phyloP scores from a whole-genome alignment of 2,329 filamentous ascomycete genomes.

The Huntiella decipiens region DNA sequence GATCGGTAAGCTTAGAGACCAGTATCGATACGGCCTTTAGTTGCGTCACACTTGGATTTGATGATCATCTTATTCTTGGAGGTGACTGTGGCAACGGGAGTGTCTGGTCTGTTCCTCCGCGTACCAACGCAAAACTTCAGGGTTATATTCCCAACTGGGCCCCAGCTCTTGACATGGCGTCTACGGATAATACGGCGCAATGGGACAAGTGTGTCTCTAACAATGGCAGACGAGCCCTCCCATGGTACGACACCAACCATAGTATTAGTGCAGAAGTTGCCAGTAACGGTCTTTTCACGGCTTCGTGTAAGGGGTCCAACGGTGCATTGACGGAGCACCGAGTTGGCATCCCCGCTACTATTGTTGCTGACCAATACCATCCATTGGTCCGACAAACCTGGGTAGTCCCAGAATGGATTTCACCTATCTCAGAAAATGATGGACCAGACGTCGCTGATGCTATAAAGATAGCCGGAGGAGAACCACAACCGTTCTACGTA shows the following conservation, averaged over 20 bases:
- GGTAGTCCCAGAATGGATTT: conserved; percentile 24
- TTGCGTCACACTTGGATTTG: conserved; percentile 45
- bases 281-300: conserved; percentile 44
- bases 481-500: conserved; percentile 16
- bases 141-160: conserved; percentile 44
- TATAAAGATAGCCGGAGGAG: background rate
- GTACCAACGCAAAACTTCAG: conserved; percentile 26
- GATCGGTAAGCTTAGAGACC: conserved; percentile 23
- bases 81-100: conserved; percentile 63
- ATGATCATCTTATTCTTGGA: conserved; percentile 62
- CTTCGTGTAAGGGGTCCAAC: conserved; percentile 41
- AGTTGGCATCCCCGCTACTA: conserved; percentile 48
- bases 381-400: conserved; percentile 32
- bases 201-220: conserved; percentile 16
- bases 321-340: conserved; percentile 51
- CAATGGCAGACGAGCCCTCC: conserved; percentile 14
- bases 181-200: conserved; percentile 22
- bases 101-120: conserved; percentile 47
- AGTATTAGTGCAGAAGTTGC: background rate
- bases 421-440: conserved; percentile 10
- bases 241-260: conserved; percentile 10
- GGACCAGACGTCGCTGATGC: background rate
- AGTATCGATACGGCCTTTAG: conserved; percentile 71
- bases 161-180: conserved; percentile 35
- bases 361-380: conserved; percentile 38